phyloP scores from a whole-genome alignment of 768 basidiomycete genomes.

The Tricholomella constricta region DNA sequence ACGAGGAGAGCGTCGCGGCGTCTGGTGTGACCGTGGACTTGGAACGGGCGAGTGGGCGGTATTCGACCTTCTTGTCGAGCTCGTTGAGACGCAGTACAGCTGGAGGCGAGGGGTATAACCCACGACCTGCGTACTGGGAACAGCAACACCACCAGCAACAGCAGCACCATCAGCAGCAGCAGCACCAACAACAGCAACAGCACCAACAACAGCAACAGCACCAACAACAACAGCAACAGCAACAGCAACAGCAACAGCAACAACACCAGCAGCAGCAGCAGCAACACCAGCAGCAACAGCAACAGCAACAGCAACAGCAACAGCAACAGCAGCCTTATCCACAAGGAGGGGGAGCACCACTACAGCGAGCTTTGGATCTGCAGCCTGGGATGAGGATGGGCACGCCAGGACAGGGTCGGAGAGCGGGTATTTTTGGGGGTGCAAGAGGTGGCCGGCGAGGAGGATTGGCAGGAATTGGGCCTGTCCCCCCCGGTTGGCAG shows the following conservation, averaged over 20 bases:
- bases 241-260: slow-evolving; percentile 2
- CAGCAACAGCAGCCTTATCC: not conserved
- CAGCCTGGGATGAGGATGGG: slow-evolving; percentile 55
- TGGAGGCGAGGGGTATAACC: slow-evolving; percentile 21
- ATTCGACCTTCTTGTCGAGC: slow-evolving; percentile 35
- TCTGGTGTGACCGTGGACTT: slow-evolving; percentile 56
- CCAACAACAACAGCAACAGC: not conserved
- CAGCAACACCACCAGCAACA: slow-evolving; percentile 32
- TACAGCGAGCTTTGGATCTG: slow-evolving; percentile 53
- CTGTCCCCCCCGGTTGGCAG: slow-evolving; percentile 11
- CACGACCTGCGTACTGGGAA: slow-evolving; percentile 4
- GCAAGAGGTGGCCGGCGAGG: slow-evolving; percentile 37
- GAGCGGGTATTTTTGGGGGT: slow-evolving; percentile 63
- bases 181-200: slow-evolving; percentile 1
- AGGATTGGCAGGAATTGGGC: slow-evolving; percentile 3
- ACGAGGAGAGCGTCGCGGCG: slow-evolving; percentile 51
- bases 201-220: not conserved
- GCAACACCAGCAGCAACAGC: not conserved
- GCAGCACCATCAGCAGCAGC: slow-evolving; percentile 24
- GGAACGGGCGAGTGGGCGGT: slow-evolving; percentile 44
- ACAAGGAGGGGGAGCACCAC: slow-evolving; percentile 26
- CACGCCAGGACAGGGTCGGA: slow-evolving; percentile 43
- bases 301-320: not conserved
- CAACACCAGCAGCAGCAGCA: slow-evolving; percentile 26
- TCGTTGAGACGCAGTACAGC: slow-evolving; percentile 30